Base-by-base conservation (phyloP, 352 stramenopile species). In the Phytophthora capsici region DNA sequence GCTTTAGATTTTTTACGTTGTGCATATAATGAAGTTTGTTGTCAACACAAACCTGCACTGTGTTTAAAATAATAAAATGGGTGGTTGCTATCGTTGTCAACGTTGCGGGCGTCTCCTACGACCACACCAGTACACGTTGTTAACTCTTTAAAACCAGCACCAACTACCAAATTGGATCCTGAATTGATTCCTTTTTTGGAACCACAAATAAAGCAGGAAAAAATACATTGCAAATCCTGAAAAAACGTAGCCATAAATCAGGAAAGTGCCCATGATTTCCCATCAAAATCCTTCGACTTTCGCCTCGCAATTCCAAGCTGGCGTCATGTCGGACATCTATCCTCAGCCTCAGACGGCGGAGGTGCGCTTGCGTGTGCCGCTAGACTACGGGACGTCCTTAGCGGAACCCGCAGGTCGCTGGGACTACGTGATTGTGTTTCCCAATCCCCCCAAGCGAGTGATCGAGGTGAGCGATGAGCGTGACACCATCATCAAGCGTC, bases 361-460 rank as follows among this genome's bases (percentile, higher is more conserved):
- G 57, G 7, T 77, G 36, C 61, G 72, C 30, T 38, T 74, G 46
- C 73, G 59, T 26, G 57, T 73, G 48, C 78, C 78, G 30, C 51
- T 78, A n/a, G 63, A 78, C 56, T 86, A 88, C 63, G 81, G 80
- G 54, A 78, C 77, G 23, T 79, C 86, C 30, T 56, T 54, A 8
- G 17, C 26, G 41, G 76, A 77, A 14, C 37, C 73, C 20, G 38
- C 65, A 10, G 72, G 57, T 6, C 82, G 81, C 50, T 95, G 87
- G 85, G 87, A 94, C 75, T 95, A 93, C 59, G 84, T 90, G 50
- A 89, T 95, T 56, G 85, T 89, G 36, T 95, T 95, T 63, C 85
- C 84, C 3, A 89, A 93, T 59, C 84, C 84, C 20, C 73, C 82
- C 10, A 88, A 79, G 58, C 71, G 80, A 38, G 80, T 82, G 32